Evolutionary conservation across 2,329 filamentous ascomycete species (phyloP).

Genomic region (Aspergillus tamarii): DNA sequence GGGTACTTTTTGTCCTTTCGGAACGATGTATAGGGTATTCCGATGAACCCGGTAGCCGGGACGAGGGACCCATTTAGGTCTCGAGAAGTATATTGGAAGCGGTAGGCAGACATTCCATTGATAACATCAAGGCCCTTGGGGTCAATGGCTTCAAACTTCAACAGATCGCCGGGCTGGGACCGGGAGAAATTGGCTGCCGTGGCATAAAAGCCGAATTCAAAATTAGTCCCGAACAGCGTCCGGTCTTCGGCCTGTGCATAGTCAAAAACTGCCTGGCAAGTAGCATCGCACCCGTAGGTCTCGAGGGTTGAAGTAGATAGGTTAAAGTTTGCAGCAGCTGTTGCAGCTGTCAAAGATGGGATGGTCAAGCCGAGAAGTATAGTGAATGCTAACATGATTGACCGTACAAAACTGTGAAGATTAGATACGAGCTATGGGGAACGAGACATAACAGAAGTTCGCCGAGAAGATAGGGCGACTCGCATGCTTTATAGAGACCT

Average conservation of each 20-base stretch:
- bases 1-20: conserved; percentile 4
- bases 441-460: background rate
- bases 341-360: background rate
- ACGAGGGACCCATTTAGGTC: conserved; percentile 5
- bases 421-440: background rate
- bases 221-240: conserved; percentile 7
- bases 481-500: background rate
- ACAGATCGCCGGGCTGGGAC: conserved; percentile 14
- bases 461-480: background rate
- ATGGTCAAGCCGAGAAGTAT: background rate
- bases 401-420: background rate
- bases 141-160: conserved; percentile 13
- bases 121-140: background rate
- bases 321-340: background rate
- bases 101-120: conserved; percentile 8
- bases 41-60: conserved; percentile 12
- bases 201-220: conserved; percentile 15
- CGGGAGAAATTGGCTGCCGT: conserved; percentile 13
- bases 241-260: conserved; percentile 16
- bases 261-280: background rate
- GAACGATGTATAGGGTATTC: conserved; percentile 5
- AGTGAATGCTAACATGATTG: background rate
- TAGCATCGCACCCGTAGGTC: background rate
- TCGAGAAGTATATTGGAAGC: conserved; percentile 11
- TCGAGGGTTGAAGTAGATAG: background rate